Evolutionary conservation across 768 basidiomycete species (phyloP), one percentile per base, ranked within the genome.

Genomic region (Boletales sp.): DNA sequence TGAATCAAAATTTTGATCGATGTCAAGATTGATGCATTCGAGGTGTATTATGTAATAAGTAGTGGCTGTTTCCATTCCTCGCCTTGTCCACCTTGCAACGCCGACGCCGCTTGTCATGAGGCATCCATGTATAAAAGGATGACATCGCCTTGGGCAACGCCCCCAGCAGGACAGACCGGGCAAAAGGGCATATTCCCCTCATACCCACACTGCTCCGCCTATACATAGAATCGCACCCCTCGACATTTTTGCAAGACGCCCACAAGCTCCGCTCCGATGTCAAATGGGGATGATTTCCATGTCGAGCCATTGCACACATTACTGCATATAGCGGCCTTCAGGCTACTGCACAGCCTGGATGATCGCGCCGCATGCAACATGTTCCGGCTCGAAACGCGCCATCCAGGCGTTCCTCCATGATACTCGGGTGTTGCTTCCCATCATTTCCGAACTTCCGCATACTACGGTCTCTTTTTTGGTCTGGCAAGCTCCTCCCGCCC

Each of bases 361-460:
- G 25, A 28, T 28, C 25, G 25, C 25, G 25, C 25, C 39, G 44
- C 61, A 57, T 61, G 51, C 46, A 52, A 40, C 62, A 64, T 55
- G 60, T 49, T 61, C 60, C 60, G 62, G 53, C 59, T 62, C 62
- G 60, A 62, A 57, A 61, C 62, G 50, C 60, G 49, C 51, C 50
- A 48, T 50, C 56, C 52, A 62, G 46, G 42, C 60, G 50, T 59
- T 48, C 38, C 25, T 47, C 44, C 53, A 52, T 50, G 30, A 55
- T 39, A 25, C 50, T 49, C 44, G 44, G 46, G 25, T 44, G 36
- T 40, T 31, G 31, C 31, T 46, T 32, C 55, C 37, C 48, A 30
- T 62, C 63, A 62, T 62, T 64, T 62, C 61, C 61, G 61, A 43
- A 15, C 8, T 41, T 35, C 40, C 46, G 28, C 48, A 57, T 43